These are phyloP conservation scores for Cystobasidium sp. DNA, from an alignment of 1,284 basidiomycete genomes.

Conservation along the genomic window DNA sequence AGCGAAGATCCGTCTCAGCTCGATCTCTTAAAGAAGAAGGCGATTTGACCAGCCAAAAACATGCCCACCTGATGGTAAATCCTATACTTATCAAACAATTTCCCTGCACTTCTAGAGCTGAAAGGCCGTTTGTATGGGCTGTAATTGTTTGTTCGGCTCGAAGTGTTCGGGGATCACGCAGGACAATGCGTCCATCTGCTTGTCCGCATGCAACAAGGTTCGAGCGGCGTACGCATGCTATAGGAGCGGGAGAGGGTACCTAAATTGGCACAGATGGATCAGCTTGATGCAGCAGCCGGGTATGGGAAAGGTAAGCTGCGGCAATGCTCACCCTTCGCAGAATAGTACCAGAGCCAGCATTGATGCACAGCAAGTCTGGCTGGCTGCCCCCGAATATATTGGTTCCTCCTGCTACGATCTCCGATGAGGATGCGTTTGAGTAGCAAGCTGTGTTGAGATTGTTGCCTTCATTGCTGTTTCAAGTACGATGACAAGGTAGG, in stretches of 20 bases:
- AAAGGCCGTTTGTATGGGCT: conserved; percentile 79
- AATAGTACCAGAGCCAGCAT: conserved; percentile 44
- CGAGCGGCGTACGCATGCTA: conserved; percentile 31
- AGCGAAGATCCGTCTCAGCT: background rate
- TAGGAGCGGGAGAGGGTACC: conserved; percentile 43
- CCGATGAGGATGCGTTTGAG: conserved; percentile 39
- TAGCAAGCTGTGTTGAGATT: conserved; percentile 43
- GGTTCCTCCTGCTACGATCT: conserved; percentile 40
- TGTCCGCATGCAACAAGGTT: conserved; percentile 49
- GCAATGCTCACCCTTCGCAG: conserved; percentile 33
- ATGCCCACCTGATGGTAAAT: conserved; percentile 73
- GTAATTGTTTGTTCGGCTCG: conserved; percentile 61
- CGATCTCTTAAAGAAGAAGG: background rate
- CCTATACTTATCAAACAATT: conserved; percentile 84
- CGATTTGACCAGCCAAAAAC: background rate
- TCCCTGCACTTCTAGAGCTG: conserved; percentile 77
- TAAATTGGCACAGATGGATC: conserved; percentile 37
- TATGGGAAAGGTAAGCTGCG: background rate
- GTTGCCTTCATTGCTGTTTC: conserved; percentile 25
- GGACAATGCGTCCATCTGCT: conserved; percentile 46
- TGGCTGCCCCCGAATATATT: conserved; percentile 37
- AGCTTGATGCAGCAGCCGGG: background rate
- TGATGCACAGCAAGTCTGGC: conserved; percentile 44
- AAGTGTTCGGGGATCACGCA: conserved; percentile 51
- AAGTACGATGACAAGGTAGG: background rate